Evolutionary conservation across 495 filamentous ascomycete species (phyloP).

Genomic region (Haplographium delicatum): DNA sequence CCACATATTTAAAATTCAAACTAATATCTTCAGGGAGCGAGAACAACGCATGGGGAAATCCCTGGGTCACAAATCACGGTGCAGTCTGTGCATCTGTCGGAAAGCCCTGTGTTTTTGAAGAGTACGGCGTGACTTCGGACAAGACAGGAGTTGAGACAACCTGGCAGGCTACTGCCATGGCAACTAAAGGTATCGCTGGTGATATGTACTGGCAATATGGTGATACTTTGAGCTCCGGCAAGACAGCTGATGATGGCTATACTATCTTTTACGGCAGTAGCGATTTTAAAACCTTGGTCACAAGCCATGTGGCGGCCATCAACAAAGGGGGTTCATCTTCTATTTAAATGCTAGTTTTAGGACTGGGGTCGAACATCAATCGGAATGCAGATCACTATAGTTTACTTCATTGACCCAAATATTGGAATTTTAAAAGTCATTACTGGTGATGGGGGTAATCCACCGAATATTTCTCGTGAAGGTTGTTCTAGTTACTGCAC

Average conservation of each 20-base stretch:
- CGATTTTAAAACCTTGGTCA: constrained; percentile 51
- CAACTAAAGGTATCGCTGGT: constrained; percentile 40
- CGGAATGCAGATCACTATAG: no score
- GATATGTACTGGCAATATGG: constrained; percentile 66
- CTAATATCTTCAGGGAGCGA: constrained; percentile 22
- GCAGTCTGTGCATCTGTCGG: constrained; percentile 44
- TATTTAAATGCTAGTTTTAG: no score
- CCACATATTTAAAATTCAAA: background rate
- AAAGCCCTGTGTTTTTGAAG: constrained; percentile 61
- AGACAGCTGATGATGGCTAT: constrained; percentile 49
- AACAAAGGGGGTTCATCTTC: background rate
- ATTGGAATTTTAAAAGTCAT: no score
- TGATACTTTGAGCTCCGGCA: constrained; percentile 42
- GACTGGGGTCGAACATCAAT: no score
- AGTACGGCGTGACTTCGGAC: constrained; percentile 46
- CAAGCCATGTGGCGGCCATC: background rate
- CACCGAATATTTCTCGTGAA: no score
- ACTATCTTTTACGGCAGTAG: constrained; percentile 53
- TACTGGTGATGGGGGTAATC: no score
- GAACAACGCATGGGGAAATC: constrained; percentile 37
- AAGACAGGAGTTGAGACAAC: constrained; percentile 40
- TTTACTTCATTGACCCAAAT: no score
- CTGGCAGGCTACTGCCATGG: constrained; percentile 51
- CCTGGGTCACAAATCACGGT: constrained; percentile 56
- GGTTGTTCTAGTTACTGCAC: no score